Evolutionary conservation across 2,329 filamentous ascomycete species (phyloP).

Genomic region (Zymoseptoria tritici): DNA sequence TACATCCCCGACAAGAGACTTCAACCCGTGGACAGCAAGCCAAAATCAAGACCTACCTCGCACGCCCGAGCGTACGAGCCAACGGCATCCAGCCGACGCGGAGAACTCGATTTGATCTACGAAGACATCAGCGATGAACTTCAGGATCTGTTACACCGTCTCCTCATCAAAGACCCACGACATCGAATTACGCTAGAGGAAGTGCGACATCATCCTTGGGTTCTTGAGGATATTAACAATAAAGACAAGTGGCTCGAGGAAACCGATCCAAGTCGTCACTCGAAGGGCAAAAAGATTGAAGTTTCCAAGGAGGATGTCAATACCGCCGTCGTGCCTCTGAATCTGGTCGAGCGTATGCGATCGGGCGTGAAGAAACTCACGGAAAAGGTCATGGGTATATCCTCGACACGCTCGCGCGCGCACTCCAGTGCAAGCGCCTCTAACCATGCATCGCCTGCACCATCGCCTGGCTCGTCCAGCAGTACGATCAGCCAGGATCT

Average conservation of each 20-base stretch:
- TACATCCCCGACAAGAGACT: constrained; percentile 78
- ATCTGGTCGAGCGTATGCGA: constrained; percentile 74
- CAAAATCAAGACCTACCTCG: constrained; percentile 39
- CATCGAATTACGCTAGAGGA: constrained; percentile 83
- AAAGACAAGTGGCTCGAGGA: constrained; percentile 82
- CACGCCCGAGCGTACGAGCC: constrained; percentile 39
- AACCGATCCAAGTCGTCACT: constrained; percentile 73
- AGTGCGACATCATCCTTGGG: constrained; percentile 91
- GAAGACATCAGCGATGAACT: constrained; percentile 78
- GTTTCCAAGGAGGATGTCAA: constrained; percentile 88
- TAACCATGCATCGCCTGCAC: constrained; percentile 49
- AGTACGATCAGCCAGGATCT: constrained; percentile 49
- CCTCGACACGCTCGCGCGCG: constrained; percentile 32
- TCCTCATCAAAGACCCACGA: constrained; percentile 82
- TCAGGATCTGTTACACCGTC: constrained; percentile 66
- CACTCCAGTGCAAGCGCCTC: constrained; percentile 45
- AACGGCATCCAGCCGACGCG: constrained; percentile 58
- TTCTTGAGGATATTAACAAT: constrained; percentile 69
- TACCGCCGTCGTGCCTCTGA: constrained; percentile 80
- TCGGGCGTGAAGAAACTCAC: constrained; percentile 53
- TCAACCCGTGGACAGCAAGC: constrained; percentile 54
- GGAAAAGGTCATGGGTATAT: constrained; percentile 39
- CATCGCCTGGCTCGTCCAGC: constrained; percentile 45
- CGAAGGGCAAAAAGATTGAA: constrained; percentile 77
- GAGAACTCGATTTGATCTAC: constrained; percentile 71